These are phyloP conservation scores for Saxophila tyrrhenica DNA, from an alignment of 495 filamentous ascomycete genomes.

Conservation along the genomic window DNA sequence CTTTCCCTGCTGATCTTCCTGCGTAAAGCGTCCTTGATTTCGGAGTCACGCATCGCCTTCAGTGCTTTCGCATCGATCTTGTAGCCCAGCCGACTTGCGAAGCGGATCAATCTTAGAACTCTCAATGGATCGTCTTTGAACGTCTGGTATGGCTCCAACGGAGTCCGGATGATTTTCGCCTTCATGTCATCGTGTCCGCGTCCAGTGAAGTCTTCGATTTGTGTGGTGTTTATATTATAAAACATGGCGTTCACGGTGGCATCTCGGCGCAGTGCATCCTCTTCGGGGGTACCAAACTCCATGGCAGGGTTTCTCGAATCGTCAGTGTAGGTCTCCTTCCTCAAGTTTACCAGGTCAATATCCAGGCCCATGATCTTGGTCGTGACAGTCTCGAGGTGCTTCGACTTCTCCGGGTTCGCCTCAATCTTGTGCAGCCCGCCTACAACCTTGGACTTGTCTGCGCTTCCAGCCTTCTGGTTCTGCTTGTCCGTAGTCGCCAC, in stretches of 20 bases:
- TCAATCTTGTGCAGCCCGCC: slow-evolving; percentile 35
- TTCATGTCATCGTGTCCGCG: slow-evolving; percentile 64
- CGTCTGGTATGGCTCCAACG: slow-evolving; percentile 78
- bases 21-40: slow-evolving; percentile 64
- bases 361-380: slow-evolving; percentile 78
- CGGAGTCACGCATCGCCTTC: slow-evolving; percentile 59
- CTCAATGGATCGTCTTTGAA: slow-evolving; percentile 92
- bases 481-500: slow-evolving; percentile 18
- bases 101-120: slow-evolving; percentile 78
- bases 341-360: slow-evolving; percentile 86
- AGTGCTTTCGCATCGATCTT: slow-evolving; percentile 56
- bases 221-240: slow-evolving; percentile 69
- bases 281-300: slow-evolving; percentile 83
- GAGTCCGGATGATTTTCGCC: slow-evolving; percentile 65
- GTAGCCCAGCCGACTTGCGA: slow-evolving; percentile 76
- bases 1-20: slow-evolving; percentile 88
- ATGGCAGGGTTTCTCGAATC: slow-evolving; percentile 83
- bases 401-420: slow-evolving; percentile 91
- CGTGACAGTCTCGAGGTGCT: slow-evolving; percentile 89
- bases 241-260: slow-evolving; percentile 94
- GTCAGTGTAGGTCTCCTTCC: slow-evolving; percentile 78
- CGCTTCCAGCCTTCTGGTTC: slow-evolving; percentile 12
- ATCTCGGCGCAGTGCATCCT: slow-evolving; percentile 84
- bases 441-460: slow-evolving; percentile 23
- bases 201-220: slow-evolving; percentile 76